Evolutionary conservation across 768 basidiomycete species (phyloP).

Genomic region (Lanmaoa rubissima): DNA sequence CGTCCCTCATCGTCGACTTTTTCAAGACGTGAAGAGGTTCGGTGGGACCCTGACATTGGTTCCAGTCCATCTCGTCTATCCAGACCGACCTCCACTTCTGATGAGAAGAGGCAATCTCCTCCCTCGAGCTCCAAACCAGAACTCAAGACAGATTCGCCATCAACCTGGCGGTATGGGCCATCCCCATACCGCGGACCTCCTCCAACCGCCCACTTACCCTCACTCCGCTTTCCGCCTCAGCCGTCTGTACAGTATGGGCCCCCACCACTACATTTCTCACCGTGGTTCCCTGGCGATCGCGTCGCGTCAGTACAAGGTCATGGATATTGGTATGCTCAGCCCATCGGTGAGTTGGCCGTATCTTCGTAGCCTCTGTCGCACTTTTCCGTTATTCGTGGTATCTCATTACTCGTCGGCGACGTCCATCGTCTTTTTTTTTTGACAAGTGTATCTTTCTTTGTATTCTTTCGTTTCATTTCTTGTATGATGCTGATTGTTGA

Average conservation of each 20-base stretch:
- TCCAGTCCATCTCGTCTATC: neutral
- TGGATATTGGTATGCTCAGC: constrained; percentile 22
- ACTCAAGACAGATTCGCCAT: constrained; percentile 11
- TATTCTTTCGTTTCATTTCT: neutral
- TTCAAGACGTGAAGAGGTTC: neutral
- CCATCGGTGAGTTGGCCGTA: constrained; percentile 18
- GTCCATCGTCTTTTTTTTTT: neutral
- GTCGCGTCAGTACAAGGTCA: constrained; percentile 14
- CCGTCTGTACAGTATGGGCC: constrained; percentile 10
- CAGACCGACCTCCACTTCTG: neutral
- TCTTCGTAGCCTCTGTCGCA: neutral
- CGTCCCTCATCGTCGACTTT: neutral
- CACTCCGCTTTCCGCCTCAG: constrained; percentile 15
- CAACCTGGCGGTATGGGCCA: constrained; percentile 9
- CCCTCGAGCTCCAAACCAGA: constrained; percentile 3
- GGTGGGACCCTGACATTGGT: constrained; percentile 17
- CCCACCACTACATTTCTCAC: constrained; percentile 14
- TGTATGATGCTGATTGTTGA: constrained; percentile 10
- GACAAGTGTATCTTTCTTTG: neutral
- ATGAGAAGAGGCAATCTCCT: neutral
- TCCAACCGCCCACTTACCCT: neutral
- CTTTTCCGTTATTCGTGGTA: neutral
- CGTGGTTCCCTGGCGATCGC: constrained; percentile 15
- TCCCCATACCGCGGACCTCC: constrained; percentile 8
- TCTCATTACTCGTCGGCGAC: neutral